phyloP scores from a whole-genome alignment of 2,329 filamentous ascomycete species.

The Epichloe scottii region DNA sequence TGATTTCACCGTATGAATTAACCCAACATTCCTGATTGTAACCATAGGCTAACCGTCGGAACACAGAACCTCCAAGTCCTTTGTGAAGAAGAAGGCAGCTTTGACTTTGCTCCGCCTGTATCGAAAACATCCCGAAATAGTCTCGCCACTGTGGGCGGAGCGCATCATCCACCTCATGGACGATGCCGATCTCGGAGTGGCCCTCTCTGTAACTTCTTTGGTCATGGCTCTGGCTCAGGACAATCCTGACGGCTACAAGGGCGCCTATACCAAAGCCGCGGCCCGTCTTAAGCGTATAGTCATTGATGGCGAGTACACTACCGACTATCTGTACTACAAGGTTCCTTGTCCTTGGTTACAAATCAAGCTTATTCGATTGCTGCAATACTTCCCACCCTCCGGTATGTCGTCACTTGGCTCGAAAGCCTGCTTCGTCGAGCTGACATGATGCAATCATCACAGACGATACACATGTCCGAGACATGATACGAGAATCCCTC shows the following conservation, averaged over 20 bases:
- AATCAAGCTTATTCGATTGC: conserved; percentile 78
- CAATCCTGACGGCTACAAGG: conserved; percentile 85
- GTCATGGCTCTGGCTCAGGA: conserved; percentile 93
- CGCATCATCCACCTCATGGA: conserved; percentile 99
- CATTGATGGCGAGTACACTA: conserved; percentile 77
- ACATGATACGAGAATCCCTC: conserved; percentile 82
- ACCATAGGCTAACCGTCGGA: not conserved
- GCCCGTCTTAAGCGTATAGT: conserved; percentile 80
- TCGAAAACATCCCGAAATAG: conserved; percentile 84
- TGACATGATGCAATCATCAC: conserved; percentile 1
- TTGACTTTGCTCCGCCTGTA: conserved; percentile 86
- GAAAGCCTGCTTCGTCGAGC: not conserved
- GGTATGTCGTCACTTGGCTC: conserved; percentile 35
- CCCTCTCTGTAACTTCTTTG: conserved; percentile 86
- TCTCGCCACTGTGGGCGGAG: conserved; percentile 95
- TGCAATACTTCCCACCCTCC: conserved; percentile 94
- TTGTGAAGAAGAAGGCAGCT: conserved; percentile 98
- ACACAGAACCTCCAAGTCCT: conserved; percentile 64
- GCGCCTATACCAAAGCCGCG: conserved; percentile 87
- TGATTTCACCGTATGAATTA: conserved; percentile 76
- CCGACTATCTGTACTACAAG: conserved; percentile 96
- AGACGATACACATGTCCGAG: conserved; percentile 87
- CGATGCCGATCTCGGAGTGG: conserved; percentile 85
- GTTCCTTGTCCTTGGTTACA: conserved; percentile 99
- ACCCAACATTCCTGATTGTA: not conserved